Percentiles rank a stretch among this genome's conserved stretches.
These are phyloP conservation scores for Punctularia strigosozonata DNA, from an alignment of 768 basidiomycete species.

Conservation along the genomic window DNA sequence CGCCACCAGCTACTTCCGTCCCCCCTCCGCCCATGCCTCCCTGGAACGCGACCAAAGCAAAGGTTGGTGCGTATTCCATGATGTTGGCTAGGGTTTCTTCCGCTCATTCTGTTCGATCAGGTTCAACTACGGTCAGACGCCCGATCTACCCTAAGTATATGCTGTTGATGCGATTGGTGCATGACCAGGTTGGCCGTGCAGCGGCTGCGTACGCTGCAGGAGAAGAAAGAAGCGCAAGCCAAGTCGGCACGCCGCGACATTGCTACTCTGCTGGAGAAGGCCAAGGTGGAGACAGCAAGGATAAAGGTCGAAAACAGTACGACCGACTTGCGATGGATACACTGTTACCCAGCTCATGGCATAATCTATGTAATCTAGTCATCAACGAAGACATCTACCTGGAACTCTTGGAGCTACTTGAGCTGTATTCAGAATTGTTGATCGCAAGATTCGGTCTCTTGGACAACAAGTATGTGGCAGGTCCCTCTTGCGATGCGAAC, in stretches of 20 bases:
- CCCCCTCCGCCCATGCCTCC: slow-evolving; percentile 25
- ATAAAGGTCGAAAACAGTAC: slow-evolving; percentile 78
- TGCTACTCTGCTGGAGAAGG: slow-evolving; percentile 64
- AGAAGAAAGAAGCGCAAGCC: slow-evolving; percentile 86
- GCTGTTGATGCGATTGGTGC: not conserved
- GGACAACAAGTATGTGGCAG: slow-evolving; percentile 62
- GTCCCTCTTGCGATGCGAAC: not conserved
- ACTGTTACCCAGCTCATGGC: slow-evolving; percentile 10
- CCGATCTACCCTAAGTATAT: not conserved
- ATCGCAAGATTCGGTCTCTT: slow-evolving; percentile 86
- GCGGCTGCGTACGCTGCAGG: slow-evolving; percentile 72
- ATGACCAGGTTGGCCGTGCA: slow-evolving; percentile 66
- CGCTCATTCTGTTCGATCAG: slow-evolving; percentile 14
- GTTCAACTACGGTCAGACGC: slow-evolving; percentile 34
- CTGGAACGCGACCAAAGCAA: slow-evolving; percentile 56
- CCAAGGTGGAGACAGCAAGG: slow-evolving; percentile 74
- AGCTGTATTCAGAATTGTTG: slow-evolving; percentile 91
- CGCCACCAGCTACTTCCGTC: not conserved
- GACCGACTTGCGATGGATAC: slow-evolving; percentile 19
- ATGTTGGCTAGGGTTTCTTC: not conserved
- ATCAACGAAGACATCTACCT: slow-evolving; percentile 80
- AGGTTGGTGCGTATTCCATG: slow-evolving; percentile 21
- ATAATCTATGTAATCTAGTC: slow-evolving; percentile 26
- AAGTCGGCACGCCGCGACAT: slow-evolving; percentile 69
- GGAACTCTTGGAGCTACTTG: slow-evolving; percentile 84